Percentiles rank a stretch among this genome's conserved stretches.
Conservation (phyloP, 306 rosid genomes). For the Sphenostylis stenocarpa region DNA sequence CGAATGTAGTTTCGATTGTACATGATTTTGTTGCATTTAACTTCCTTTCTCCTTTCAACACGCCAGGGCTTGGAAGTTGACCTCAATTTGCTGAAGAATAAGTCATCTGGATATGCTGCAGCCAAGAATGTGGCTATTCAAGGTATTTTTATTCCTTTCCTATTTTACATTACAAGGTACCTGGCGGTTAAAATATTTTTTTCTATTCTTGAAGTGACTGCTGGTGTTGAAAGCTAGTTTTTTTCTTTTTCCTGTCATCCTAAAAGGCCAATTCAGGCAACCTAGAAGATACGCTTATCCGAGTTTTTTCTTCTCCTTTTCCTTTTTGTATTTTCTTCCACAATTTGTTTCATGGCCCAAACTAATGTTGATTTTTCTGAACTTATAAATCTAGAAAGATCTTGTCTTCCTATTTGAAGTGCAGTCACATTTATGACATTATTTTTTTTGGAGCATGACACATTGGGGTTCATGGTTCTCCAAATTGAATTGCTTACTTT, state of each 20-base stretch:
- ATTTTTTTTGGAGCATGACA: neutral
- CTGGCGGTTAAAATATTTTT: neutral
- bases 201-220: constrained; percentile 4
- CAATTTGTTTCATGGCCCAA: neutral
- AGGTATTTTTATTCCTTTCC: constrained; percentile 43
- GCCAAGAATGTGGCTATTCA: constrained; percentile 64
- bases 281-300: neutral
- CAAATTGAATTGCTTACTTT: constrained; percentile 14
- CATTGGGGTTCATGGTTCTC: neutral
- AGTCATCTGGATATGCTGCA: constrained; percentile 67
- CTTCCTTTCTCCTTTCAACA: constrained; percentile 5
- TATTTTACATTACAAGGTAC: constrained; percentile 7
- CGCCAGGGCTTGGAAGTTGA: constrained; percentile 67
- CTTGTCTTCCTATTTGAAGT: neutral
- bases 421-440: neutral
- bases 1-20: neutral
- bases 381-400: neutral
- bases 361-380: constrained; percentile 2
- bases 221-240: neutral
- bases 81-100: constrained; percentile 51
- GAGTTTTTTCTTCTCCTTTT: neutral
- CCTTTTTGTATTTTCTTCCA: neutral
- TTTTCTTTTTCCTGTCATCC: neutral
- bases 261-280: neutral
- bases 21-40: constrained; percentile 16